Evolutionary conservation across 129 eudicot species (phyloP).

Genomic region (Chrysanthemum lavandulifolium): DNA sequence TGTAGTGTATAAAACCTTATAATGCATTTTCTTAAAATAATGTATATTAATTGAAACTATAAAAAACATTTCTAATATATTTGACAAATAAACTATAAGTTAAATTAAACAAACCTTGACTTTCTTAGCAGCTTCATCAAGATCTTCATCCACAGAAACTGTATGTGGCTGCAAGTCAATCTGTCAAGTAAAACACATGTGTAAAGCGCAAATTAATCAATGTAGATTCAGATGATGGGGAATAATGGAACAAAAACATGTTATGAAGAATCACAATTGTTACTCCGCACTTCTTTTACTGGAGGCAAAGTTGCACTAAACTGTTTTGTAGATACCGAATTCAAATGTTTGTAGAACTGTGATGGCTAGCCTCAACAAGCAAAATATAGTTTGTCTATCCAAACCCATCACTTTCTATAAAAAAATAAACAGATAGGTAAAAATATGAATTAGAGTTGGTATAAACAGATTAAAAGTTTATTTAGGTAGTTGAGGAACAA

Average conservation of each 20-base stretch:
- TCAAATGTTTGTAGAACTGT: constrained; percentile 65
- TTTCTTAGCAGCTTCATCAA: constrained; percentile 74
- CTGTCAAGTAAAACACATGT: constrained; percentile 26
- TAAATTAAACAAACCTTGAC: constrained; percentile 58
- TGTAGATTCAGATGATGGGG: too few relatives aligned
- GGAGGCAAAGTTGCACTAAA: constrained; percentile 53
- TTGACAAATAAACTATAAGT: too few relatives aligned
- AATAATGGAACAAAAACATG: too few relatives aligned
- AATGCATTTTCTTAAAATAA: too few relatives aligned
- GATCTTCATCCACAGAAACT: constrained; percentile 73
- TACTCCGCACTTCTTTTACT: constrained; percentile 41
- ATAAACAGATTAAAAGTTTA: not conserved
- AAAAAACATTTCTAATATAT: too few relatives aligned
- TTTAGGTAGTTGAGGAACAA: constrained; percentile 2
- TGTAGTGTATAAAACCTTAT: too few relatives aligned
- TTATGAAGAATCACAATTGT: too few relatives aligned
- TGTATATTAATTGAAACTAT: too few relatives aligned
- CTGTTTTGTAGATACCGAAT: constrained; percentile 47
- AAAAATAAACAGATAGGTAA: not conserved
- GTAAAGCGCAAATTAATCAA: not conserved
- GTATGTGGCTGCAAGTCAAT: constrained; percentile 63
- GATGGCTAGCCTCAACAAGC: constrained; percentile 63
- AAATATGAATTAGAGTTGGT: not conserved
- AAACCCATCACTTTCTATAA: constrained; percentile 68
- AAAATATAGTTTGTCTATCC: constrained; percentile 69